Base-by-base conservation (phyloP, 495 filamentous ascomycete species). In the Hypoxylon lienhwacheense region DNA sequence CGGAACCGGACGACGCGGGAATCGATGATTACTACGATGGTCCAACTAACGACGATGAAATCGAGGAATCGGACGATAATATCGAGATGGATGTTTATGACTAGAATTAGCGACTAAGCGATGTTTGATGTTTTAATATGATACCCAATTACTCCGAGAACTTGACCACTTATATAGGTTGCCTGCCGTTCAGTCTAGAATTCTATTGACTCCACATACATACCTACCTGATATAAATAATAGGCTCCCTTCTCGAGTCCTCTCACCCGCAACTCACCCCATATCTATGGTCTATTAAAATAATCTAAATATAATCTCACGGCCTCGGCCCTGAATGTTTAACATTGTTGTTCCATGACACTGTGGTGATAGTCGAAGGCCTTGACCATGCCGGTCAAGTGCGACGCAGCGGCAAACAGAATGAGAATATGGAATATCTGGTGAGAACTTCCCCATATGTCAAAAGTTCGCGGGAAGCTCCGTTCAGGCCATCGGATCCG, bases 341-440 rank as follows among this genome's bases (percentile, higher is more conserved):
- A 58, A 44, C 72, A 77, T 25, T 64, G 49, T 19, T 63, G 64
- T 8, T 66, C 70, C 48, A 74, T 51, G 10, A 67, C 48, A 43
- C 66, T 66, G 43, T 79, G 76, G 45, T 76, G 74, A 32, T 64
- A 71, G 52, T 79, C 76, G 39, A 79, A 79, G 6, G 76, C 76
- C 59, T 70, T 74, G 14, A 77, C 53, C 69, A 90, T 72, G 22
- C 85, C 86, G 37, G 77, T 71, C 34, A 89, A 63, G 63, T 91
- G 87, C 0, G 79, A 66, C 2, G 74, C 77, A 5, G 84, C 88
- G 2, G 87, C 87, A 35, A 83, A 59, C 16, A 89, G 63, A 21
- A 92, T 85, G 39, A 87, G 75, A 14, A 86, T 71, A 68, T 91
- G 88, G 63, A 92, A 91, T 21, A 91, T 77, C 70, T 91, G 89